These are phyloP conservation scores for Suhomyces canberraensis DNA, from an alignment of 805 yeast species.

Conservation along the genomic window DNA sequence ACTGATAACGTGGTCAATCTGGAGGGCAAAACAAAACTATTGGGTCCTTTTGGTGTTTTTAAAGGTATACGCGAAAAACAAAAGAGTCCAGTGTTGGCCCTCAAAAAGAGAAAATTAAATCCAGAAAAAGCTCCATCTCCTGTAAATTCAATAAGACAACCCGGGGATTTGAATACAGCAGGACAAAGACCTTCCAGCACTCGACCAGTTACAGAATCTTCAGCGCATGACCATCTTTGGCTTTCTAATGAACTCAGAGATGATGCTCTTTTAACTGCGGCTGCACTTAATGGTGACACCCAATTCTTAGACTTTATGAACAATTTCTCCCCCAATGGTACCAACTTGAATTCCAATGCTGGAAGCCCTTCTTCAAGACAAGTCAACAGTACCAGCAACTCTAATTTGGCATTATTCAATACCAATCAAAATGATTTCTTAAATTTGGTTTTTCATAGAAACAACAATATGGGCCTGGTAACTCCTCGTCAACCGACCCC, in stretches of 20 bases:
- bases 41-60: slow-evolving; percentile 86
- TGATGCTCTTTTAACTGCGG: slow-evolving; percentile 71
- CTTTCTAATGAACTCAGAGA: slow-evolving; percentile 66
- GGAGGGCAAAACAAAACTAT: slow-evolving; percentile 46
- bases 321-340: slow-evolving; percentile 12
- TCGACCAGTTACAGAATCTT: slow-evolving; percentile 1
- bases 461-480: slow-evolving; percentile 16
- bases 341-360: slow-evolving; percentile 3
- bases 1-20: slow-evolving; percentile 31
- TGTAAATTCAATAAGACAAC: not conserved
- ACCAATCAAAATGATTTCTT: slow-evolving; percentile 46
- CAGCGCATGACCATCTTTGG: slow-evolving; percentile 57
- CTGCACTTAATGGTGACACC: slow-evolving; percentile 61
- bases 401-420: slow-evolving; percentile 9
- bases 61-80: too few species aligned
- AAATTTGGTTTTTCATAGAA: slow-evolving; percentile 51
- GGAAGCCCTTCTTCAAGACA: not conserved
- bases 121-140: not conserved
- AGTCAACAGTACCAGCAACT: slow-evolving; percentile 2
- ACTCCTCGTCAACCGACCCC: not conserved
- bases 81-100: not conserved
- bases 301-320: slow-evolving; percentile 54
- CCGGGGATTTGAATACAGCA: not conserved
- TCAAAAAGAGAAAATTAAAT: not conserved
- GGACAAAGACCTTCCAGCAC: not conserved